These are phyloP conservation scores for Penicillium pancosmium DNA, from an alignment of 495 filamentous ascomycete genomes.

Conservation along the genomic window DNA sequence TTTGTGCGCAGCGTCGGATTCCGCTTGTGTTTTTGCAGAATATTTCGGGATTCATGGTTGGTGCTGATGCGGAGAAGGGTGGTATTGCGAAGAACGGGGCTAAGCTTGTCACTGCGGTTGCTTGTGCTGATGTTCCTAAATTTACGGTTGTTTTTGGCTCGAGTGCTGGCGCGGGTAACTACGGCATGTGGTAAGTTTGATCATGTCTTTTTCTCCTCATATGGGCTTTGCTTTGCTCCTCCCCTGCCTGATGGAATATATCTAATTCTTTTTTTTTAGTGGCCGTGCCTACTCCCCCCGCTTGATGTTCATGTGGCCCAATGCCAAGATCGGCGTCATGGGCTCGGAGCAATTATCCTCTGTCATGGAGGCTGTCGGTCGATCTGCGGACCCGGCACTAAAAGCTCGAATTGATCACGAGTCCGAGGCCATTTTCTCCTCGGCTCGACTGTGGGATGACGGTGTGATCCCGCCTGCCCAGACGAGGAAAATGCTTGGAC, in stretches of 20 bases:
- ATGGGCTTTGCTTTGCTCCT: background rate
- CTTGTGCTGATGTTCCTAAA: conserved; percentile 94
- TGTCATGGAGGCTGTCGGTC: conserved; percentile 95
- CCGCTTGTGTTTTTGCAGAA: conserved; percentile 95
- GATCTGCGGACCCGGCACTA: conserved; percentile 77
- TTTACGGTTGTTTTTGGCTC: conserved; percentile 94
- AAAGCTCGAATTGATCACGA: conserved; percentile 86
- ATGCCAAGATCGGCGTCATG: conserved; percentile 94
- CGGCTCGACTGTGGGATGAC: conserved; percentile 93
- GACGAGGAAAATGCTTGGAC: conserved; percentile 78
- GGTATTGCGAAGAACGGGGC: conserved; percentile 98
- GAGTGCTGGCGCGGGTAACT: conserved; percentile 74
- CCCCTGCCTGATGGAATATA: background rate
- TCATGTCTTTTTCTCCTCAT: background rate
- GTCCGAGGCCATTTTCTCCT: conserved; percentile 85
- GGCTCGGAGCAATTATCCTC: conserved; percentile 87
- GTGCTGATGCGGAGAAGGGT: conserved; percentile 85
- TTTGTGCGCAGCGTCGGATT: conserved; percentile 89
- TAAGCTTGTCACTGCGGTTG: conserved; percentile 94
- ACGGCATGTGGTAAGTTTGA: conserved; percentile 73
- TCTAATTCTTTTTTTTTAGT: conserved; percentile 38
- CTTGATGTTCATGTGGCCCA: conserved; percentile 97
- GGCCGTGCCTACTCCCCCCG: conserved; percentile 88
- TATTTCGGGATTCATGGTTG: conserved; percentile 98
- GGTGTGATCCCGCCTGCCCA: conserved; percentile 90